Evolutionary conservation across 441 rosid genomes (phyloP).

Genomic region (Arabidopsis hybrid): DNA sequence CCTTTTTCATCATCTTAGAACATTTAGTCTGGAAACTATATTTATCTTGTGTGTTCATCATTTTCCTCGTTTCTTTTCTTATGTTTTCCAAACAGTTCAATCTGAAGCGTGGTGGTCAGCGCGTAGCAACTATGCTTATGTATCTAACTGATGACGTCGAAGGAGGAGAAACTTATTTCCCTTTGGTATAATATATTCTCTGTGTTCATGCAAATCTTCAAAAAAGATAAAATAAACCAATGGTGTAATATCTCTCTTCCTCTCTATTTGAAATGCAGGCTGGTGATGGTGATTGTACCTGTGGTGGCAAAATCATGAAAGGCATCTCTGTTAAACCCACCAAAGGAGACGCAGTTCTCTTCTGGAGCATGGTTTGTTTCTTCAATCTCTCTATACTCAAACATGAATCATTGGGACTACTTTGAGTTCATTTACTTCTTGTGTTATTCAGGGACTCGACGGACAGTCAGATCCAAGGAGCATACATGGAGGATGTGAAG

Average conservation of each 20-base stretch:
- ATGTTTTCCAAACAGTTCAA: slow-evolving; percentile 63
- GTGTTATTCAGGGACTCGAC: slow-evolving; percentile 73
- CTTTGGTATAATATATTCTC: slow-evolving; percentile 57
- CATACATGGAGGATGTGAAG: slow-evolving; percentile 95
- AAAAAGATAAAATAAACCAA: neutral
- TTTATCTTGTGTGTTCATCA: neutral
- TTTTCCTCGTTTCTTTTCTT: slow-evolving; percentile 2
- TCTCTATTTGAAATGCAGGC: slow-evolving; percentile 57
- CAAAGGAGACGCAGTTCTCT: slow-evolving; percentile 92
- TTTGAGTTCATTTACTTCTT: slow-evolving; percentile 11
- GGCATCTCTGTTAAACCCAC: slow-evolving; percentile 86
- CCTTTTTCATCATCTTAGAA: neutral
- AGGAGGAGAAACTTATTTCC: slow-evolving; percentile 98
- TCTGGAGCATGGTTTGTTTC: slow-evolving; percentile 98
- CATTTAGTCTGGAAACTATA: neutral
- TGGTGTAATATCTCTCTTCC: neutral
- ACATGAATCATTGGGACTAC: slow-evolving; percentile 13
- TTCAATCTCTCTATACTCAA: slow-evolving; percentile 1
- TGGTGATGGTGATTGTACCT: slow-evolving; percentile 80
- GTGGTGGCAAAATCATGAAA: slow-evolving; percentile 81
- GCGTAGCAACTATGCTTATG: slow-evolving; percentile 93
- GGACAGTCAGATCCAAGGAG: slow-evolving; percentile 92
- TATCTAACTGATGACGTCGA: slow-evolving; percentile 84
- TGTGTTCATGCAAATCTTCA: neutral
- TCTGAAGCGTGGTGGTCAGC: slow-evolving; percentile 93